A percentile compares a stretch with the other conserved stretches of the same genome.
Conservation (phyloP, 2,329 filamentous ascomycete genomes). For the Ceratocystis smalleyi region DNA sequence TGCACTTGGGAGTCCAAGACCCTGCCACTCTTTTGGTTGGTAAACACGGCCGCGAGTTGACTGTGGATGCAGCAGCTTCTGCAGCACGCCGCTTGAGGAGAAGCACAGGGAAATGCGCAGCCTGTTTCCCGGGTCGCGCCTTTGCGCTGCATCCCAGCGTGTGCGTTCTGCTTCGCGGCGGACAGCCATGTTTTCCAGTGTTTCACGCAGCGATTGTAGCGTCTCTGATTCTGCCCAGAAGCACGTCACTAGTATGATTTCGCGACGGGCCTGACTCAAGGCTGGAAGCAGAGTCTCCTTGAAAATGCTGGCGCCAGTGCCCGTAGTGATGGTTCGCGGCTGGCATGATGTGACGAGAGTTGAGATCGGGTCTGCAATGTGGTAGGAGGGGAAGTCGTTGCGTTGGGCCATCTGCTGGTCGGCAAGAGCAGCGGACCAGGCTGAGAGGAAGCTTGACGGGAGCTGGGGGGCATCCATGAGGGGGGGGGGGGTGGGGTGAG, state of each 20-base stretch:
- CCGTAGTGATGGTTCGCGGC: constrained; percentile 36
- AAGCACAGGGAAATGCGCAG: constrained; percentile 59
- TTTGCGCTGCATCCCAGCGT: constrained; percentile 6
- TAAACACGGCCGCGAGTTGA: constrained; percentile 48
- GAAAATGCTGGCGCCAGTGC: constrained; percentile 43
- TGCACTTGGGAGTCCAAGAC: constrained; percentile 47
- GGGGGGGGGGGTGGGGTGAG: too few species aligned
- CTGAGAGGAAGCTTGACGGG: constrained; percentile 7
- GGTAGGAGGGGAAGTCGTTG: constrained; percentile 35
- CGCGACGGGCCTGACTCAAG: constrained; percentile 42
- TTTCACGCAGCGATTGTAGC: constrained; percentile 38
- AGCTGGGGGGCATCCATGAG: background rate
- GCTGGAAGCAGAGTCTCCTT: constrained; percentile 42
- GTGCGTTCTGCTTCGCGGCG: constrained; percentile 24
- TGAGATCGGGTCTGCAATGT: constrained; percentile 28
- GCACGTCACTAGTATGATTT: constrained; percentile 64
- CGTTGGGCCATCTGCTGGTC: constrained; percentile 24
- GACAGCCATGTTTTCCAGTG: constrained; percentile 44
- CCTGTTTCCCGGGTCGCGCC: background rate
- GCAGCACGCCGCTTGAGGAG: constrained; percentile 54
- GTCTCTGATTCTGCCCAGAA: constrained; percentile 61
- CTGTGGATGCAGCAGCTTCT: constrained; percentile 61
- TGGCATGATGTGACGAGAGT: constrained; percentile 33
- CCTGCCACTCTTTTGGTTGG: constrained; percentile 41
- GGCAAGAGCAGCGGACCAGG: constrained; percentile 10